These are phyloP conservation scores for Boletellus ananiceps DNA, from an alignment of 768 basidiomycete genomes.

Conservation along the genomic window DNA sequence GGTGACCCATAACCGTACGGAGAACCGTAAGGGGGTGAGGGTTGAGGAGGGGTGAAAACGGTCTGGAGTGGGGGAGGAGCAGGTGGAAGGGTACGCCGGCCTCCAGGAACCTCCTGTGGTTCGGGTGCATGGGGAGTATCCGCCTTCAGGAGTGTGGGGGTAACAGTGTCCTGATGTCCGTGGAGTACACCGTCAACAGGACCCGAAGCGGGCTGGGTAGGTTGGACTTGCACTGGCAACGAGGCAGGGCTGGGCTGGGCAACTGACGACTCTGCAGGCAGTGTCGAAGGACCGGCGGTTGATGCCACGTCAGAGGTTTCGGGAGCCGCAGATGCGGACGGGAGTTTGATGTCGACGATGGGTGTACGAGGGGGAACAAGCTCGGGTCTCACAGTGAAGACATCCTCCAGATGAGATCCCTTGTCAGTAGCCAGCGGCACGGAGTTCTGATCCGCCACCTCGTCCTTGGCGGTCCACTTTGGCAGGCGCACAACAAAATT, in stretches of 20 bases:
- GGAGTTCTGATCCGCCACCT: constrained; percentile 10
- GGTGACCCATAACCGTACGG: constrained; percentile 56
- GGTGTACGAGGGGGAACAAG: constrained; percentile 32
- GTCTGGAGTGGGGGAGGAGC: constrained; percentile 43
- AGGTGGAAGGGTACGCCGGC: constrained; percentile 33
- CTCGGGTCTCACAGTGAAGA: constrained; percentile 54
- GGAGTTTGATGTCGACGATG: constrained; percentile 24
- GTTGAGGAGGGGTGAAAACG: constrained; percentile 36
- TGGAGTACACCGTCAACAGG: constrained; percentile 20
- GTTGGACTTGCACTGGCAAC: constrained; percentile 10
- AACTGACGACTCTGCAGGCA: constrained; percentile 5
- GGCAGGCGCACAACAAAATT: constrained; percentile 55
- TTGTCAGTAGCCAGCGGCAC: constrained; percentile 25
- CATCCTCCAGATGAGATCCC: constrained; percentile 47
- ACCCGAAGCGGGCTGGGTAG: constrained; percentile 7
- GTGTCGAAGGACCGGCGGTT: constrained; percentile 10
- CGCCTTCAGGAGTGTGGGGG: constrained; percentile 27
- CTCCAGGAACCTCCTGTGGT: constrained; percentile 16
- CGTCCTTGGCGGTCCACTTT: constrained; percentile 35
- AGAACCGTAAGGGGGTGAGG: constrained; percentile 62
- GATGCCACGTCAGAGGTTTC: not conserved
- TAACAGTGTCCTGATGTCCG: constrained; percentile 25
- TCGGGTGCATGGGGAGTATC: constrained; percentile 24
- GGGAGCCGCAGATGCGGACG: constrained; percentile 25
- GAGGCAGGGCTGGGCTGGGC: constrained; percentile 8